These are phyloP conservation scores for Abrus pulchellus DNA, from an alignment of 306 rosid genomes.

Conservation along the genomic window DNA sequence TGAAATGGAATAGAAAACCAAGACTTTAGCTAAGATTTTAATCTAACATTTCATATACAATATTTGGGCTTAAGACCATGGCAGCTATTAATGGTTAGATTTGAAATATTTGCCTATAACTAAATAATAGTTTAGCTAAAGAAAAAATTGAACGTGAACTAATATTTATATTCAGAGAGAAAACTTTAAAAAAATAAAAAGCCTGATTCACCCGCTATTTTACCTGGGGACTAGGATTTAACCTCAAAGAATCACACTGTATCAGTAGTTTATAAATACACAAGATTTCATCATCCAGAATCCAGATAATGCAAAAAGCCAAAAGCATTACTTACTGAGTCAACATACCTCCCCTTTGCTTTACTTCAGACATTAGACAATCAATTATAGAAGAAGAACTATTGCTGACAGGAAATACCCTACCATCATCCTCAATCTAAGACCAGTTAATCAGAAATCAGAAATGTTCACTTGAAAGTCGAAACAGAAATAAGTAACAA, in stretches of 20 bases:
- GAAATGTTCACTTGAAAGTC: conserved; percentile 13
- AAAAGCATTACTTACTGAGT: conserved; percentile 31
- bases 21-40: neutral
- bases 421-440: conserved; percentile 92
- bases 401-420: conserved; percentile 96
- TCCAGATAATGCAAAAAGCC: conserved; percentile 23
- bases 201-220: conserved; percentile 22
- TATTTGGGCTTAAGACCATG: neutral
- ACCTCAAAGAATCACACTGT: conserved; percentile 15
- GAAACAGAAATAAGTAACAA: conserved; percentile 40
- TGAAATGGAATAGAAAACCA: neutral
- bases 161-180: neutral
- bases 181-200: neutral
- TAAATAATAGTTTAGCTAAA: neutral
- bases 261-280: conserved; percentile 18
- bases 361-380: conserved; percentile 84
- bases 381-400: conserved; percentile 82
- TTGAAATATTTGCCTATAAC: neutral
- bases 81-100: neutral
- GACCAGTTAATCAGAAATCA: conserved; percentile 47
- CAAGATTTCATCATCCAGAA: conserved; percentile 27
- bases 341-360: conserved; percentile 66
- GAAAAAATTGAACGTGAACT: neutral
- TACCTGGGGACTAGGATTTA: conserved; percentile 19
- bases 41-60: neutral